Conservation (phyloP, 2,329 filamentous ascomycete species). For the Ophiocordyceps camponoti-leonardi region DNA sequence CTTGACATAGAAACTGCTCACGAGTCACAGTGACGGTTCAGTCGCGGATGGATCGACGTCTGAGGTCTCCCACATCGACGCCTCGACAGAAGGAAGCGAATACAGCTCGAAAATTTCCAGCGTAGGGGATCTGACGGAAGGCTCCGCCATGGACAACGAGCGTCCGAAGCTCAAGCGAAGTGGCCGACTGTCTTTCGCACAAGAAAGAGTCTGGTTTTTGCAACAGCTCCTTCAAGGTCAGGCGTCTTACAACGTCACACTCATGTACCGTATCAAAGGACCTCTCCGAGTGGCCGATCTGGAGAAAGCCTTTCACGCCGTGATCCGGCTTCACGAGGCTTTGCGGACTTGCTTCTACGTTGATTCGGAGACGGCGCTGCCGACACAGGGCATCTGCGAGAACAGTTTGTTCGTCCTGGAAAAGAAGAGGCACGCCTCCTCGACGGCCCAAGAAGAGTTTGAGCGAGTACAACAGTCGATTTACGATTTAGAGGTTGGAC, state of each 20-base stretch:
- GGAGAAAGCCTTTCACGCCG: conserved; percentile 13
- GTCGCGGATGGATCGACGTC: not conserved
- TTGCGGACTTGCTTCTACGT: conserved; percentile 15
- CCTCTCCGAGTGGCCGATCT: conserved; percentile 12
- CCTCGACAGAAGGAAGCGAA: not conserved
- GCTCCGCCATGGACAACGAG: too few relatives aligned
- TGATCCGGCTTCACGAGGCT: conserved; percentile 14
- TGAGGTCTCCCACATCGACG: not conserved
- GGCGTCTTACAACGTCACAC: conserved; percentile 21
- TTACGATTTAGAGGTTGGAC: conserved; percentile 15
- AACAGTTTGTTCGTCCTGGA: conserved; percentile 11
- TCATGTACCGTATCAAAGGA: conserved; percentile 14
- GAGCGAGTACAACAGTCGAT: conserved; percentile 9
- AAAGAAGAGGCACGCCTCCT: conserved; percentile 4
- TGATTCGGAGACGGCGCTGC: conserved; percentile 4
- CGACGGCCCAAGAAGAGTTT: conserved; percentile 12
- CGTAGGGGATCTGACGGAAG: not conserved
- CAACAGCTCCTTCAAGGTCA: conserved; percentile 14
- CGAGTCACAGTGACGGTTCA: not conserved
- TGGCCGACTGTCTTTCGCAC: conserved; percentile 19
- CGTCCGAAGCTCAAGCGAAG: conserved; percentile 1
- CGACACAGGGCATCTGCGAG: conserved; percentile 9
- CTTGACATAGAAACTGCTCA: not conserved
- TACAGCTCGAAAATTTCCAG: not conserved
- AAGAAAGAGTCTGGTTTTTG: conserved; percentile 24